A percentile compares a stretch with the other conserved stretches of the same genome.
phyloP scores from a whole-genome alignment of 371 early-diverging fungal genomes.

The Paraphysoderma sedebokerense region DNA sequence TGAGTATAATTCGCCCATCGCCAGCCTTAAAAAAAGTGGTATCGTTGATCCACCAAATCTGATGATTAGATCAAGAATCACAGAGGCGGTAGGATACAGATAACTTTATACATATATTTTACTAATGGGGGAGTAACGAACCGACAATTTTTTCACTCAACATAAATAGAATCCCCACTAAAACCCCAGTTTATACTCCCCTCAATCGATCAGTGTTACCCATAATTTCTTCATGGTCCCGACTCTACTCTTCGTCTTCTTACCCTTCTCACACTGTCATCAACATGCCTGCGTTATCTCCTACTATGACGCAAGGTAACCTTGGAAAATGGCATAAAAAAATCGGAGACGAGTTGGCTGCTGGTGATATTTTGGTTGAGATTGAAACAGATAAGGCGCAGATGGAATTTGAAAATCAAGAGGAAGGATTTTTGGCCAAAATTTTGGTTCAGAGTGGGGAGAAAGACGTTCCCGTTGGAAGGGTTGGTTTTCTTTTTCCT shows the following conservation, averaged over 20 bases:
- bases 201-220: too few relatives aligned
- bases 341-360: conserved; percentile 75
- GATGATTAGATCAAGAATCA: too few relatives aligned
- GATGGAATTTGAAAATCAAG: conserved; percentile 99
- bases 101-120: too few relatives aligned
- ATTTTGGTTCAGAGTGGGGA: conserved; percentile 64
- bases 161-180: too few relatives aligned
- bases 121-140: too few relatives aligned
- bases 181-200: too few relatives aligned
- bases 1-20: too few relatives aligned
- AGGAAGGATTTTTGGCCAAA: conserved; percentile 92
- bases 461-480: conserved; percentile 69
- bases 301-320: conserved; percentile 97
- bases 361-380: conserved; percentile 95
- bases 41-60: too few relatives aligned
- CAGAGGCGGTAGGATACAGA: too few relatives aligned
- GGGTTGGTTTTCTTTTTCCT: conserved; percentile 23
- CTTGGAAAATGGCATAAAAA: conserved; percentile 89
- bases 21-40: too few relatives aligned
- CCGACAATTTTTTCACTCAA: too few relatives aligned
- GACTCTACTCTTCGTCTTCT: conserved; percentile 24
- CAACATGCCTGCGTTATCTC: conserved; percentile 95
- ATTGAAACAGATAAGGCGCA: conserved; percentile 99
- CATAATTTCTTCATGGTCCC: too few relatives aligned
- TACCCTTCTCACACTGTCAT: conserved; percentile 80